phyloP scores from a whole-genome alignment of 768 basidiomycete species.

The Termitomyces bulborhizus region DNA sequence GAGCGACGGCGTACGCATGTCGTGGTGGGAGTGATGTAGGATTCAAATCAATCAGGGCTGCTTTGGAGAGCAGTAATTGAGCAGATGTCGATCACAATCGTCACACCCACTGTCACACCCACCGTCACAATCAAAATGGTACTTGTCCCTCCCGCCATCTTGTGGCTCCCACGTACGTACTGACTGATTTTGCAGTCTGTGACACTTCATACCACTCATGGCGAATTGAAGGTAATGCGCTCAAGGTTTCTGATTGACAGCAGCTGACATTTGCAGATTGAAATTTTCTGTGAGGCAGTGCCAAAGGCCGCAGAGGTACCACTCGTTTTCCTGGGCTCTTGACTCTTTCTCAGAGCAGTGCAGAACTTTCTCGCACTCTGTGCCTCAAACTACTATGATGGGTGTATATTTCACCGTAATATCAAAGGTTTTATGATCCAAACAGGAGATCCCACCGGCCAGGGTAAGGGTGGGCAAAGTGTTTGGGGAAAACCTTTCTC shows the following conservation, averaged over 20 bases:
- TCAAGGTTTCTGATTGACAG: neutral
- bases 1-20: slow-evolving; percentile 62
- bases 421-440: slow-evolving; percentile 97
- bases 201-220: slow-evolving; percentile 89
- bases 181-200: slow-evolving; percentile 59
- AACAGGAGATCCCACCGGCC: slow-evolving; percentile 82
- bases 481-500: slow-evolving; percentile 91
- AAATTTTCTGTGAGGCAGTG: slow-evolving; percentile 95
- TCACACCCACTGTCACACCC: neutral
- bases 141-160: slow-evolving; percentile 10
- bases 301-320: slow-evolving; percentile 90
- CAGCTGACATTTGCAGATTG: slow-evolving; percentile 51
- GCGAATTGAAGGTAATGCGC: slow-evolving; percentile 78
- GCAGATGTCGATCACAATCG: slow-evolving; percentile 5
- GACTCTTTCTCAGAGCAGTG: slow-evolving; percentile 6
- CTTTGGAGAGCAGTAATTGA: slow-evolving; percentile 6
- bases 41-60: slow-evolving; percentile 14
- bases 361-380: slow-evolving; percentile 96
- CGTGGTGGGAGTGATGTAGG: slow-evolving; percentile 19
- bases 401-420: slow-evolving; percentile 86
- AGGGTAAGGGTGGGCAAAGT: slow-evolving; percentile 95
- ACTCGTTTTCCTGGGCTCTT: slow-evolving; percentile 2
- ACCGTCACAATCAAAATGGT: slow-evolving; percentile 17
- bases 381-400: slow-evolving; percentile 83
- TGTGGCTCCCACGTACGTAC: neutral